Percentiles rank a stretch among this genome's conserved stretches.
These are phyloP conservation scores for Podaxis pistillaris DNA, from an alignment of 768 basidiomycete genomes.

Conservation along the genomic window DNA sequence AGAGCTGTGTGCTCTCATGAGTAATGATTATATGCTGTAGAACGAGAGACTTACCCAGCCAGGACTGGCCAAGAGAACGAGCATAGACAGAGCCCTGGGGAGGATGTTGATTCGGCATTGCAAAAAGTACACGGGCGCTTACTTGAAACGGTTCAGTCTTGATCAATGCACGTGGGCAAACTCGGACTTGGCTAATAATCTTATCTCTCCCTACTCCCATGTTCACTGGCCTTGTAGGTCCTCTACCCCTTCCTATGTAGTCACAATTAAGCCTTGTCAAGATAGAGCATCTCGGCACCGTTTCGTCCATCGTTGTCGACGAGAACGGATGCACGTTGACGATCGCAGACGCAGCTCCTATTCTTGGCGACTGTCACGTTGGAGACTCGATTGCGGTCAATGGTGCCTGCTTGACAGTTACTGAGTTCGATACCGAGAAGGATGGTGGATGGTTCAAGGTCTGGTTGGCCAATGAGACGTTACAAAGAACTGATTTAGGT, in stretches of 20 bases:
- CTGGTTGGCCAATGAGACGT: constrained; percentile 94
- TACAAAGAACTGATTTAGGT: constrained; percentile 91
- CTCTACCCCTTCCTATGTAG: constrained; percentile 5
- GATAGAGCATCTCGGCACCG: constrained; percentile 89
- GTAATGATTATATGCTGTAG: constrained; percentile 13
- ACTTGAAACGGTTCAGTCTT: not conserved
- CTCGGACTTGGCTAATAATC: not conserved
- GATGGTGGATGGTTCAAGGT: constrained; percentile 86
- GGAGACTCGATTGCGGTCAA: constrained; percentile 95
- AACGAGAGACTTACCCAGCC: constrained; percentile 27
- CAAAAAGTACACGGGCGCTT: not conserved
- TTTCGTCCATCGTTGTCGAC: constrained; percentile 63
- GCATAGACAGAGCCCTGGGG: constrained; percentile 2
- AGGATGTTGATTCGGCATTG: not conserved
- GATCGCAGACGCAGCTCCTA: constrained; percentile 65
- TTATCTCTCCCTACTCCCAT: constrained; percentile 32
- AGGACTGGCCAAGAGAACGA: constrained; percentile 37
- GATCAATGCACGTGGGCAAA: not conserved
- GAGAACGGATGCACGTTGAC: constrained; percentile 79
- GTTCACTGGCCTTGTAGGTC: constrained; percentile 79
- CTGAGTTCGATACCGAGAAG: constrained; percentile 64
- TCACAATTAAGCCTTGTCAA: constrained; percentile 27
- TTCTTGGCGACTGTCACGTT: constrained; percentile 85
- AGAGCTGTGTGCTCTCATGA: constrained; percentile 37
- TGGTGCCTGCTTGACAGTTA: constrained; percentile 89